Percentiles rank a stretch among this genome's conserved stretches.
Evolutionary conservation across 495 filamentous ascomycete species (phyloP).

Genomic region (Astrothelium macrocarpum): DNA sequence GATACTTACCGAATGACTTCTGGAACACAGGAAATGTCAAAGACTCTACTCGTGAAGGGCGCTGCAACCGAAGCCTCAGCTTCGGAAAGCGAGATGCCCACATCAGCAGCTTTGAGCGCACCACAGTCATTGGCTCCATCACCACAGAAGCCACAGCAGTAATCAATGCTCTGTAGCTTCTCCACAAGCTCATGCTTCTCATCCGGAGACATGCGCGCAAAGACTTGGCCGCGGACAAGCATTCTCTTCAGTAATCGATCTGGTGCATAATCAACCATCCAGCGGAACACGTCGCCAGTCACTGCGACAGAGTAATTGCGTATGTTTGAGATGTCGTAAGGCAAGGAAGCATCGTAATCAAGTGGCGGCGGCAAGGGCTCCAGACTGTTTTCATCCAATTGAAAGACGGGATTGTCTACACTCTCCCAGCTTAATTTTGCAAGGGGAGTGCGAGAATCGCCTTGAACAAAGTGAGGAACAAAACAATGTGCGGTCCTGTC

Average conservation of each 20-base stretch:
- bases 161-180: constrained; percentile 92
- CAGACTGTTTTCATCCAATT: constrained; percentile 67
- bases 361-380: constrained; percentile 62
- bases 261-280: constrained; percentile 84
- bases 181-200: constrained; percentile 98
- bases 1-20: constrained; percentile 57
- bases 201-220: constrained; percentile 97
- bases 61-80: constrained; percentile 97
- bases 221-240: constrained; percentile 86
- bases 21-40: constrained; percentile 95
- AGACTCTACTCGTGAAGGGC: constrained; percentile 89
- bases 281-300: constrained; percentile 89
- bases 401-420: constrained; percentile 69
- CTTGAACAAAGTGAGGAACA: constrained; percentile 76
- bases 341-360: constrained; percentile 69
- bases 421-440: constrained; percentile 79
- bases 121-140: constrained; percentile 99
- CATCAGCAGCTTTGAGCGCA: constrained; percentile 93
- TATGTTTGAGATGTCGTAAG: constrained; percentile 68
- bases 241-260: constrained; percentile 66
- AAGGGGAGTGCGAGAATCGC: constrained; percentile 54
- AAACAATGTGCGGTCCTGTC: constrained; percentile 77
- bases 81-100: constrained; percentile 96
- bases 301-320: constrained; percentile 80
- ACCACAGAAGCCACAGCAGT: constrained; percentile 93